These are phyloP conservation scores for Trichoderma lentiforme DNA, from an alignment of 2,329 filamentous ascomycete species.

Conservation along the genomic window DNA sequence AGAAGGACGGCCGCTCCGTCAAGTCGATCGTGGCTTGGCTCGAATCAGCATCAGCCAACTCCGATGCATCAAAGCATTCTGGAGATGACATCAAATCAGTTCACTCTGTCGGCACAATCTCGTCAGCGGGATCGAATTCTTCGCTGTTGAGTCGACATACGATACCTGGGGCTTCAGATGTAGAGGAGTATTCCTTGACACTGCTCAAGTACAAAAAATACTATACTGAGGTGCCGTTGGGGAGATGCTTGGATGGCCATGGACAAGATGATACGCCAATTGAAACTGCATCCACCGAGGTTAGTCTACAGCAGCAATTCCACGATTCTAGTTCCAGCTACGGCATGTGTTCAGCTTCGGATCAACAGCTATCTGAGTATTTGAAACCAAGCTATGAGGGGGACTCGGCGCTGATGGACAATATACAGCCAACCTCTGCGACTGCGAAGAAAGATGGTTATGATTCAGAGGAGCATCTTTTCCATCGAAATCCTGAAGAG, in stretches of 20 bases:
- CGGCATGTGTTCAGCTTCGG: background rate
- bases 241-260: slow-evolving; percentile 29
- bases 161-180: slow-evolving; percentile 17
- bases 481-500: slow-evolving; percentile 24
- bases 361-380: background rate
- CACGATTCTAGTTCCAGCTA: background rate
- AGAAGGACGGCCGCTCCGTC: slow-evolving; percentile 25
- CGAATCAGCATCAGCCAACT: slow-evolving; percentile 24
- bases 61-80: background rate
- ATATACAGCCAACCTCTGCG: background rate
- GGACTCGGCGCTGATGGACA: background rate
- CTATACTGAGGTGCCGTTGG: slow-evolving; percentile 31
- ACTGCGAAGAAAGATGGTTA: background rate
- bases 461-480: background rate
- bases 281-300: background rate
- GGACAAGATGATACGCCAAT: background rate
- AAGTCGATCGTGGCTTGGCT: slow-evolving; percentile 34
- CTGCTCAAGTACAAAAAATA: slow-evolving; percentile 33
- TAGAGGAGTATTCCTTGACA: slow-evolving; percentile 33
- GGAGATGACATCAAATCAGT: slow-evolving; percentile 7
- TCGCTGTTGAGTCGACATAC: slow-evolving; percentile 7
- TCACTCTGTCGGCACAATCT: slow-evolving; percentile 8
- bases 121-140: slow-evolving; percentile 2
- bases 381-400: background rate
- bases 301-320: background rate